Evolutionary conservation across 2,329 filamentous ascomycete genomes (phyloP).

Genomic region (Botryotinia narcissicola): DNA sequence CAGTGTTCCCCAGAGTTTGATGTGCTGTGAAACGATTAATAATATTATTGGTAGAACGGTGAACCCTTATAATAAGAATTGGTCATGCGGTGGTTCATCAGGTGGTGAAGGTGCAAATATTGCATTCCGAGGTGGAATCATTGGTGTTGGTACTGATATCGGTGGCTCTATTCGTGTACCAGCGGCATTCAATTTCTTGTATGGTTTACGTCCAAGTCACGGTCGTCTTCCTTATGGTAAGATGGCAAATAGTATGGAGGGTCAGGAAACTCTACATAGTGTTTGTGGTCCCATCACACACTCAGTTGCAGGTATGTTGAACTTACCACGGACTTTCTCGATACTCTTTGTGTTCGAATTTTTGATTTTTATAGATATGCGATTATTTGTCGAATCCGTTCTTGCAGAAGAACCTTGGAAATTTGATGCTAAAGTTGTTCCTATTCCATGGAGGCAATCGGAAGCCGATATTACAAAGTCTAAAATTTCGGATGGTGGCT

Average conservation of each 20-base stretch:
- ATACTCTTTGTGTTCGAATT: constrained; percentile 30
- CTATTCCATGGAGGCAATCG: constrained; percentile 44
- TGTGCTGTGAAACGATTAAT: constrained; percentile 44
- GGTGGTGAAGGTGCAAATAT: constrained; percentile 40
- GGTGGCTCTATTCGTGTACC: constrained; percentile 40
- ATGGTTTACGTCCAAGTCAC: constrained; percentile 40
- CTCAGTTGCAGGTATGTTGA: constrained; percentile 41
- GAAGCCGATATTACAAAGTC: constrained; percentile 37
- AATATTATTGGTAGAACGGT: constrained; percentile 44
- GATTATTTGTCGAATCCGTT: constrained; percentile 40
- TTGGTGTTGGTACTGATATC: constrained; percentile 39
- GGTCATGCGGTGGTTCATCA: constrained; percentile 35
- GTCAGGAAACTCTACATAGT: constrained; percentile 43
- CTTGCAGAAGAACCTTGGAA: constrained; percentile 40
- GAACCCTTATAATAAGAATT: constrained; percentile 36
- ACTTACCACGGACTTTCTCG: constrained; percentile 21
- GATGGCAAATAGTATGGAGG: constrained; percentile 41
- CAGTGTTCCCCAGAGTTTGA: constrained; percentile 43
- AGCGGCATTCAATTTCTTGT: constrained; percentile 41
- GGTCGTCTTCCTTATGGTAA: constrained; percentile 37
- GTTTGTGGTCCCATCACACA: constrained; percentile 38
- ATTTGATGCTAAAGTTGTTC: constrained; percentile 41
- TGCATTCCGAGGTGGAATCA: constrained; percentile 34
- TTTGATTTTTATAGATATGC: constrained; percentile 35
- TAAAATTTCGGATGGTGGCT: constrained; percentile 39